These are phyloP conservation scores for Pascua sp. DNA, from an alignment of 1,284 basidiomycete genomes.

Conservation along the genomic window DNA sequence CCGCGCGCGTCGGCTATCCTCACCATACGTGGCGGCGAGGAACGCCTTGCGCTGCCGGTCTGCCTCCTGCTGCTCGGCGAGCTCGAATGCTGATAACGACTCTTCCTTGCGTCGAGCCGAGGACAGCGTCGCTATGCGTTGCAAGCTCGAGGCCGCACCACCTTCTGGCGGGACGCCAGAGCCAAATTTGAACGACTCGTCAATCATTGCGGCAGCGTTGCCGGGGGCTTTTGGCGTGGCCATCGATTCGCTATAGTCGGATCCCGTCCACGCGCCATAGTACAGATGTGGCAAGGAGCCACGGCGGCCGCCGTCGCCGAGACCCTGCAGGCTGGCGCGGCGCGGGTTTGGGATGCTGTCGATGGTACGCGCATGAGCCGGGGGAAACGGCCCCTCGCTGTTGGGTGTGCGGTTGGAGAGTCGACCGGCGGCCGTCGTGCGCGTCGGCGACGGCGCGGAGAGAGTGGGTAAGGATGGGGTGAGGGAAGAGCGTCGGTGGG, in stretches of 20 bases:
- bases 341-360: slow-evolving; percentile 8
- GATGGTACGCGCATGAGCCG: slow-evolving; percentile 15
- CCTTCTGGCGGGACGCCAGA: slow-evolving; percentile 1
- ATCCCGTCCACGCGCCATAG: slow-evolving; percentile 31
- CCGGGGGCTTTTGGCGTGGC: too few species aligned
- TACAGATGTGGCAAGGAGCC: slow-evolving; percentile 39
- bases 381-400: not conserved
- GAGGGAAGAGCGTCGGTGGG: slow-evolving; percentile 32
- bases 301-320: slow-evolving; percentile 22
- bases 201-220: slow-evolving; percentile 7
- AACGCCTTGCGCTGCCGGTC: slow-evolving; percentile 46
- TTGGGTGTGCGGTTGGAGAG: slow-evolving; percentile 1
- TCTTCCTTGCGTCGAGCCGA: slow-evolving; percentile 4
- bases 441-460: slow-evolving; percentile 35
- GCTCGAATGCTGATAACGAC: slow-evolving; percentile 31
- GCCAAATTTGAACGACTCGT: slow-evolving; percentile 38
- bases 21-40: slow-evolving; percentile 43
- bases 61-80: slow-evolving; percentile 45
- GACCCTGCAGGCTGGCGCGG: slow-evolving; percentile 10
- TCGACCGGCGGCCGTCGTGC: slow-evolving; percentile 29
- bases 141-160: not conserved
- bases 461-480: slow-evolving; percentile 35
- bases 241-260: not conserved
- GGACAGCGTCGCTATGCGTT: slow-evolving; percentile 8
- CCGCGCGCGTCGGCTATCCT: slow-evolving; percentile 37